These are phyloP conservation scores for Ceratobasidium papillatum DNA, from an alignment of 1,284 basidiomycete genomes.

Conservation along the genomic window DNA sequence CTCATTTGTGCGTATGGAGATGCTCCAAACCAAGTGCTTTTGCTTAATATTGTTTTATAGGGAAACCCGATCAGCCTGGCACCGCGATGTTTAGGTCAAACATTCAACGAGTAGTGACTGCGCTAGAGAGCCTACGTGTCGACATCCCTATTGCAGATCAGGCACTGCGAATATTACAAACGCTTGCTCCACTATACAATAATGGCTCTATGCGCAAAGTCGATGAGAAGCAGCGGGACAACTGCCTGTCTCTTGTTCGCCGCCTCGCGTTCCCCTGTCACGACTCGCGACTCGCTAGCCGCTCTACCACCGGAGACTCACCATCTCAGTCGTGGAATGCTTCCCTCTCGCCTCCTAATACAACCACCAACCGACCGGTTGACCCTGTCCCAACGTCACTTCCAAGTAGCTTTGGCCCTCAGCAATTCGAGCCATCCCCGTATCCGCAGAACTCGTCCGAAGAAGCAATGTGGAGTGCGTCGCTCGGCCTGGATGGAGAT, in stretches of 20 bases:
- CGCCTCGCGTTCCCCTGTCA: slow-evolving; percentile 81
- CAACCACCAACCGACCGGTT: slow-evolving; percentile 16
- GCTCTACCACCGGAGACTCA: slow-evolving; percentile 28
- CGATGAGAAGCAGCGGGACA: slow-evolving; percentile 46
- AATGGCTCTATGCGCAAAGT: slow-evolving; percentile 60
- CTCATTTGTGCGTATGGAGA: slow-evolving; percentile 60
- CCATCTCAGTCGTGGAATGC: slow-evolving; percentile 29
- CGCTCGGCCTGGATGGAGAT: slow-evolving; percentile 52
- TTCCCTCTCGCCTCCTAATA: slow-evolving; percentile 33
- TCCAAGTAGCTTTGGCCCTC: slow-evolving; percentile 38
- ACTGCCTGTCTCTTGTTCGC: slow-evolving; percentile 64
- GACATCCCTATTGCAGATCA: slow-evolving; percentile 74
- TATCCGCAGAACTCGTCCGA: slow-evolving; percentile 51
- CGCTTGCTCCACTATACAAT: slow-evolving; percentile 73
- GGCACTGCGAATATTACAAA: slow-evolving; percentile 70
- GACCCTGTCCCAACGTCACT: slow-evolving; percentile 24
- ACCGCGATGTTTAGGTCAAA: slow-evolving; percentile 74
- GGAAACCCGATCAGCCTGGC: slow-evolving; percentile 75
- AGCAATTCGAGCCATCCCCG: slow-evolving; percentile 38
- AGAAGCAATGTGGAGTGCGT: slow-evolving; percentile 56
- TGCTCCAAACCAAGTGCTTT: neutral
- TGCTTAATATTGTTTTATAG: neutral
- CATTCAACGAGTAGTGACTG: slow-evolving; percentile 70
- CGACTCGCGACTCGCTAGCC: slow-evolving; percentile 56
- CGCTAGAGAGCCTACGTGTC: slow-evolving; percentile 65